Percentiles rank a stretch among this genome's conserved stretches.
Conservation (phyloP, 345 rosid species). For the Microcos paniculata region DNA sequence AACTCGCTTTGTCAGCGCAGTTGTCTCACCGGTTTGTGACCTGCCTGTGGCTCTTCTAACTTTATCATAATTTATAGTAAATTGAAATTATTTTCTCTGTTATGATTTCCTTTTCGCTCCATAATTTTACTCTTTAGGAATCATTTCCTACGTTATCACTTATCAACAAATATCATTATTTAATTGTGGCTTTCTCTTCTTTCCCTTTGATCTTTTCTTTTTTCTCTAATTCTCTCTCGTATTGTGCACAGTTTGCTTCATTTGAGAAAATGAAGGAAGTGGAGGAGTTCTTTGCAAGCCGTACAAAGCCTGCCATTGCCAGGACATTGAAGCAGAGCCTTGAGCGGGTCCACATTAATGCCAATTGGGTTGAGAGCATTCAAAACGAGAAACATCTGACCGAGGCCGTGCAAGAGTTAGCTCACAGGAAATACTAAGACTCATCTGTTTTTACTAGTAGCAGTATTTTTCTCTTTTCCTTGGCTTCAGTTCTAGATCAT, state of each 20-base stretch:
- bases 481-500: background rate
- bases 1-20: constrained; percentile 62
- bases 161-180: background rate
- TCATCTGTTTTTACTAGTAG: background rate
- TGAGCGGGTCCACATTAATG: constrained; percentile 67
- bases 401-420: constrained; percentile 50
- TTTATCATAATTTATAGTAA: background rate
- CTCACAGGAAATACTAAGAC: constrained; percentile 34
- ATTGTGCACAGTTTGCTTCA: constrained; percentile 72
- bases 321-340: constrained; percentile 96
- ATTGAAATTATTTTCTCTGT: background rate
- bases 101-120: background rate
- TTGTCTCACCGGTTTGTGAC: constrained; percentile 73
- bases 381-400: constrained; percentile 51
- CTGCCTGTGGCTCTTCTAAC: background rate
- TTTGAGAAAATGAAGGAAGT: constrained; percentile 73
- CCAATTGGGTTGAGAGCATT: constrained; percentile 77
- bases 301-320: constrained; percentile 53
- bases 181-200: background rate
- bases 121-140: background rate
- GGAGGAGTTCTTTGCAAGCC: constrained; percentile 75
- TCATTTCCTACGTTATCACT: background rate
- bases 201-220: background rate
- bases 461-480: background rate
- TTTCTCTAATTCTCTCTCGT: background rate